Percentiles rank a stretch among this genome's conserved stretches.
phyloP scores from a whole-genome alignment of 2,329 filamentous ascomycete genomes.

The Verticillium nubilum region DNA sequence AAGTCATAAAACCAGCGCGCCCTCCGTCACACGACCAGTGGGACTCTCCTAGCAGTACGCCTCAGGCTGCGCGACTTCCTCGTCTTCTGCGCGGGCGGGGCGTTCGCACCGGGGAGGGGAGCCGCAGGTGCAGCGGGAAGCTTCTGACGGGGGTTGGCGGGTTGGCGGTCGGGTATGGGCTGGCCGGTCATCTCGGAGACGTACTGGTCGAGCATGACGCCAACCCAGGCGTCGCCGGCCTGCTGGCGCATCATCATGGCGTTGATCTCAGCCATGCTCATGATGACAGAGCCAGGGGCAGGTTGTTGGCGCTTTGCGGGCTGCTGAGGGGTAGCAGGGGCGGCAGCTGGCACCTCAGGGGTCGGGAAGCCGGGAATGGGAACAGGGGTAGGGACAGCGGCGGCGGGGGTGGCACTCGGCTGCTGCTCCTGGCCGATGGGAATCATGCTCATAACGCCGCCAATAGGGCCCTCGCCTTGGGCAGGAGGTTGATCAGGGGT shows the following conservation, averaged over 20 bases:
- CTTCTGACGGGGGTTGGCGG: neutral
- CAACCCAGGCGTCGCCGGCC: neutral
- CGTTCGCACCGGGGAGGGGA: neutral
- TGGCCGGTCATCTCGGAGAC: slow-evolving; percentile 1
- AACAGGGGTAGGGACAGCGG: neutral
- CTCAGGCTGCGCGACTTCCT: neutral
- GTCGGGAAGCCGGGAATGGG: neutral
- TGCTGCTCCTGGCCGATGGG: neutral
- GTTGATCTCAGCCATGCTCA: neutral
- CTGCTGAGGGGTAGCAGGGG: neutral
- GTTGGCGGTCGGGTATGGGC: neutral
- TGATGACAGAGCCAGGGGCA: neutral
- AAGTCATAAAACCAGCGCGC: neutral
- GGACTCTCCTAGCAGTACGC: neutral
- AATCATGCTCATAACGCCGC: slow-evolving; percentile 2
- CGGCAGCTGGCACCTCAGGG: neutral
- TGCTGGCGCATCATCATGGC: neutral
- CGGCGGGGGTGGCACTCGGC: neutral
- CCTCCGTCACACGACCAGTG: neutral
- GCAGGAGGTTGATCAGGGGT: neutral
- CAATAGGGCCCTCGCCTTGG: neutral
- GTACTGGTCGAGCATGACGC: slow-evolving; percentile 3
- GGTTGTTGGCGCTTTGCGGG: neutral
- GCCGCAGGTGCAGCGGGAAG: neutral
- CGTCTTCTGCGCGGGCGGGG: neutral